phyloP scores from a whole-genome alignment of 495 filamentous ascomycete species.

The Neurospora pannonica region DNA sequence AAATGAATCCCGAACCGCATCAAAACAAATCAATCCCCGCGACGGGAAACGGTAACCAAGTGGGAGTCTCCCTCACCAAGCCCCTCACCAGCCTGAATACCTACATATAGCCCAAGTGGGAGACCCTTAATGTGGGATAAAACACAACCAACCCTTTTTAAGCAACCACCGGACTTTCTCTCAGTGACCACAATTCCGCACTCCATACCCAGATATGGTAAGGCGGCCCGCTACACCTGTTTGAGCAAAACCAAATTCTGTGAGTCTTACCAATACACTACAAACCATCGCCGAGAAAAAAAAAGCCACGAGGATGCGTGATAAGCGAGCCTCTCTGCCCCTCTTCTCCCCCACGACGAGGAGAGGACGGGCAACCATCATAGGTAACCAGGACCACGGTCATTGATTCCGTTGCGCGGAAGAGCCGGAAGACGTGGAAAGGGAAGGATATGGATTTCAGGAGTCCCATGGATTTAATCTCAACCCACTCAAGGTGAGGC shows the following conservation, averaged over 20 bases:
- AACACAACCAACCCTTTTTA: background rate
- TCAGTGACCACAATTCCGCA: background rate
- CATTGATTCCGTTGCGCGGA: background rate
- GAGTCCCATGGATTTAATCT: background rate
- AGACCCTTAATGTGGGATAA: background rate
- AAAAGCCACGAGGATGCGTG: background rate
- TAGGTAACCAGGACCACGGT: background rate
- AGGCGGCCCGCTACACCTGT: background rate
- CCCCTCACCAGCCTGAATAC: background rate
- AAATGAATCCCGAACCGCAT: background rate
- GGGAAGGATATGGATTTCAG: background rate
- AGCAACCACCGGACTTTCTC: background rate
- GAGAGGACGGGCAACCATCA: background rate
- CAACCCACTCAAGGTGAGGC: background rate
- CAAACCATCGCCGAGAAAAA: background rate
- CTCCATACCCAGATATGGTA: background rate
- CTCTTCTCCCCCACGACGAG: background rate
- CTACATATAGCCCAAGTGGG: background rate
- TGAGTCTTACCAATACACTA: background rate
- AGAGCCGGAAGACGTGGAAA: background rate
- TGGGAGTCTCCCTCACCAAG: background rate
- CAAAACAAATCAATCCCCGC: background rate
- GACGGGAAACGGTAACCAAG: background rate
- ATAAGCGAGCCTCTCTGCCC: background rate
- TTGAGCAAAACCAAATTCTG: background rate